phyloP scores from a whole-genome alignment of 208 protist genomes.

The Acanthamoeba polyphaga region DNA sequence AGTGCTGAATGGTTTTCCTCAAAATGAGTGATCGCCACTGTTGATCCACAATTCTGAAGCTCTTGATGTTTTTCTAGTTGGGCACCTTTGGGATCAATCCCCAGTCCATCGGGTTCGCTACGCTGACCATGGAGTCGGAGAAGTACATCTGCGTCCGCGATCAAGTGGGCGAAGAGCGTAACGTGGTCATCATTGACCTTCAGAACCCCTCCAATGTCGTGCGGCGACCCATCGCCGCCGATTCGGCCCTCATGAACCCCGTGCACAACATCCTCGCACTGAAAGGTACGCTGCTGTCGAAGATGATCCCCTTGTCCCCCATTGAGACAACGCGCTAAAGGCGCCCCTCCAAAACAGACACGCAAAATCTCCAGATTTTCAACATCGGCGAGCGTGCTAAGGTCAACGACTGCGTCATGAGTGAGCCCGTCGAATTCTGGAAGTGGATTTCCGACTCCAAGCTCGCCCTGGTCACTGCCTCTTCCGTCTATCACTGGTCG shows the following conservation, averaged over 20 bases:
- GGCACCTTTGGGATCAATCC: conserved; percentile 92
- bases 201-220: conserved; percentile 92
- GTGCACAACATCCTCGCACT: conserved; percentile 97
- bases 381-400: conserved; percentile 97
- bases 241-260: conserved; percentile 99
- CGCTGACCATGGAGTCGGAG: conserved; percentile 98
- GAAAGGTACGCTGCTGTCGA: conserved; percentile 86
- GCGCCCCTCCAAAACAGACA: conserved; percentile 85
- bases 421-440: conserved; percentile 97
- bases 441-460: conserved; percentile 97
- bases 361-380: conserved; percentile 98
- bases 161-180: conserved; percentile 90
- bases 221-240: conserved; percentile 97
- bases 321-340: background rate
- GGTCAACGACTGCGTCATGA: conserved; percentile 95
- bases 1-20: background rate
- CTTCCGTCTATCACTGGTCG: conserved; percentile 98
- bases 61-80: conserved; percentile 5
- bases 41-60: background rate
- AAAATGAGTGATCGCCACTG: background rate
- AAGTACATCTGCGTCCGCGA: conserved; percentile 98
- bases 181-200: conserved; percentile 96
- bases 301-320: background rate
- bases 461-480: conserved; percentile 97
- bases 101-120: conserved; percentile 96